Percentiles rank a stretch among this genome's conserved stretches.
Evolutionary conservation across 768 basidiomycete species (phyloP).

Genomic region (Postia placenta): DNA sequence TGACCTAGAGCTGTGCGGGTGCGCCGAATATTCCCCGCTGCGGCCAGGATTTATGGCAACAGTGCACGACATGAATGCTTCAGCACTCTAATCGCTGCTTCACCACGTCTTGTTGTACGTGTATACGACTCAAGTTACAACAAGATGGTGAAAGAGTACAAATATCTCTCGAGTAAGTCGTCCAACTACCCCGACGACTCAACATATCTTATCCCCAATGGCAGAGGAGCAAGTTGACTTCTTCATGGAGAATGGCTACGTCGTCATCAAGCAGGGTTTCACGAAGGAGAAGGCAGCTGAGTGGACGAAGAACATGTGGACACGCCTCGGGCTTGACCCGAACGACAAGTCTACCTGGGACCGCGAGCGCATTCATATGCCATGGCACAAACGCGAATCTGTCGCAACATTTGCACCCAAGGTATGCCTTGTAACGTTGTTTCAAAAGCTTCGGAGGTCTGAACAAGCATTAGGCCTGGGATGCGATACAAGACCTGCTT

Average conservation of each 20-base stretch:
- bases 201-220: not conserved
- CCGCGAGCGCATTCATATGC: slow-evolving; percentile 49
- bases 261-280: slow-evolving; percentile 48
- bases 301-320: slow-evolving; percentile 47
- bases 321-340: slow-evolving; percentile 45
- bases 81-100: not conserved
- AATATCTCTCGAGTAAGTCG: slow-evolving; percentile 32
- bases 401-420: slow-evolving; percentile 49
- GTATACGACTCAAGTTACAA: too few relatives aligned
- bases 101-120: not conserved
- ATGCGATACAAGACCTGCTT: slow-evolving; percentile 52
- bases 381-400: slow-evolving; percentile 38
- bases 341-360: slow-evolving; percentile 51
- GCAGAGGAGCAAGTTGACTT: slow-evolving; percentile 44
- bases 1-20: not conserved
- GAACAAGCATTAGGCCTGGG: slow-evolving; percentile 39
- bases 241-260: slow-evolving; percentile 51
- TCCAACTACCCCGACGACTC: not conserved
- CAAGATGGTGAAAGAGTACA: slow-evolving; percentile 27
- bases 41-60: not conserved
- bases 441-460: not conserved
- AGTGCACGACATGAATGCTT: not conserved
- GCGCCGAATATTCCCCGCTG: slow-evolving; percentile 3
- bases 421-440: slow-evolving; percentile 22
- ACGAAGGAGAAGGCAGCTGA: slow-evolving; percentile 43